Evolutionary conservation across 2,329 filamentous ascomycete species (phyloP).

Genomic region (Rhynchosporium graminicola): DNA sequence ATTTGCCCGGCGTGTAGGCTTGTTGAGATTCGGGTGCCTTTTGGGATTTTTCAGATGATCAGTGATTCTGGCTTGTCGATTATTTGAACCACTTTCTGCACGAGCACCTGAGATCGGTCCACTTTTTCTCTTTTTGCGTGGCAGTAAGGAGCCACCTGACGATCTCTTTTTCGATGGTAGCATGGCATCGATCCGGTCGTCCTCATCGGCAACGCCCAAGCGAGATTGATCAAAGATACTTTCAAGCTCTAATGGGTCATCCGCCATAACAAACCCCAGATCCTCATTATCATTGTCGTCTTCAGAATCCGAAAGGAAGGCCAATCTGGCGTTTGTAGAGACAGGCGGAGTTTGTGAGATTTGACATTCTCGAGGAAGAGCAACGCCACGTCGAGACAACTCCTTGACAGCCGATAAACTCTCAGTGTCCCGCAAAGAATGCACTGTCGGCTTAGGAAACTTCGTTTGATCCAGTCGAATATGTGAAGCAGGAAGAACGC

Average conservation of each 20-base stretch:
- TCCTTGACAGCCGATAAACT: conserved; percentile 28
- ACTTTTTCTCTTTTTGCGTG: conserved; percentile 30
- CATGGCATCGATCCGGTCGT: conserved; percentile 41
- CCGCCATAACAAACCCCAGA: conserved; percentile 20
- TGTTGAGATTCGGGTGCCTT: neutral
- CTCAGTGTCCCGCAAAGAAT: conserved; percentile 19
- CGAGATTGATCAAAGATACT: conserved; percentile 29
- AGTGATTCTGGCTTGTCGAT: conserved; percentile 36
- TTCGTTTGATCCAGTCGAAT: conserved; percentile 56
- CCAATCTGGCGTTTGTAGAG: conserved; percentile 13
- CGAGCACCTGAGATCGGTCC: conserved; percentile 19
- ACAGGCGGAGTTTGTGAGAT: conserved; percentile 4
- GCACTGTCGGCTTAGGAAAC: conserved; percentile 35
- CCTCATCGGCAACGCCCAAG: conserved; percentile 36
- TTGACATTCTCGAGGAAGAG: conserved; percentile 31
- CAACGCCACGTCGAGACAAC: conserved; percentile 37
- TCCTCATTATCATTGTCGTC: conserved; percentile 26
- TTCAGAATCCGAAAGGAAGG: conserved; percentile 36
- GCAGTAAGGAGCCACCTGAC: conserved; percentile 11
- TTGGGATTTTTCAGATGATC: conserved; percentile 29
- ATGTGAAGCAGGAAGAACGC: conserved; percentile 68
- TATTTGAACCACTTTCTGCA: conserved; percentile 7
- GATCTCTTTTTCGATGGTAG: conserved; percentile 36
- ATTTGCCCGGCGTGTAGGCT: neutral
- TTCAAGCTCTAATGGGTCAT: conserved; percentile 23